A percentile compares a stretch with the other conserved stretches of the same genome.
Conservation (phyloP, 2,329 filamentous ascomycete genomes). For the Hirsutella minnesotensis region DNA sequence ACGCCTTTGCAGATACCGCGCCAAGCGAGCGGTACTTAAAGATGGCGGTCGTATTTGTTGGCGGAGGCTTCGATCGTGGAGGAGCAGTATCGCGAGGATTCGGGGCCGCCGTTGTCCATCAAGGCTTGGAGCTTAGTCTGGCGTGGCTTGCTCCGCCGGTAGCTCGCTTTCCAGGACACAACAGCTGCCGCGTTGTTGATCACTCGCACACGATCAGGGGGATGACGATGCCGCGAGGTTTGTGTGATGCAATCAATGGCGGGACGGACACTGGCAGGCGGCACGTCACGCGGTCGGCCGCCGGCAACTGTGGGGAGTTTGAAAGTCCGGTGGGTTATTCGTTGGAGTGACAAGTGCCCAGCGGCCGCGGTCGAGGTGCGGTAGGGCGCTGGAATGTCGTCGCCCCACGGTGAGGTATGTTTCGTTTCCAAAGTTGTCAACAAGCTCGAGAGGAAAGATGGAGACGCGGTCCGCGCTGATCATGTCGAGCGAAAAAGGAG, state of each 20-base stretch:
- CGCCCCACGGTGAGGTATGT: conserved; percentile 1
- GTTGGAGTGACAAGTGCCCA: too few species aligned
- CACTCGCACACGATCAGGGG: not conserved
- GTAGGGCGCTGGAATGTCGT: conserved; percentile 3
- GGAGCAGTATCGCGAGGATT: conserved; percentile 1
- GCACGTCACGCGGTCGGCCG: not conserved
- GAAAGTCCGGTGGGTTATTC: too few species aligned
- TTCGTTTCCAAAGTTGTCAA: not conserved
- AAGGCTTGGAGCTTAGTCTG: conserved; percentile 1
- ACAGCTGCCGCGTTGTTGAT: not conserved
- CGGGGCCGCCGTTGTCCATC: conserved; percentile 3
- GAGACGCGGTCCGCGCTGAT: conserved; percentile 11
- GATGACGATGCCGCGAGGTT: not conserved
- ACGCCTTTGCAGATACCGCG: conserved; percentile 15
- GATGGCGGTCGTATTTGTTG: not conserved
- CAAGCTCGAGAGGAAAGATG: conserved; percentile 1
- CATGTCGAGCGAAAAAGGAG: conserved; percentile 1
- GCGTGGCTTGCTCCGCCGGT: too few species aligned
- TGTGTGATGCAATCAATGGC: not conserved
- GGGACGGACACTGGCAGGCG: not conserved
- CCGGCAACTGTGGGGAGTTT: not conserved
- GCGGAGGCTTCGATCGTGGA: not conserved
- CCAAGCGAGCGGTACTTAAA: conserved; percentile 7
- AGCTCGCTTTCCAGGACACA: too few species aligned
- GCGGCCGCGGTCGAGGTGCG: not conserved